Conservation (phyloP, 1,139 yeast genomes). For the Lodderomyces jiufengensis region DNA sequence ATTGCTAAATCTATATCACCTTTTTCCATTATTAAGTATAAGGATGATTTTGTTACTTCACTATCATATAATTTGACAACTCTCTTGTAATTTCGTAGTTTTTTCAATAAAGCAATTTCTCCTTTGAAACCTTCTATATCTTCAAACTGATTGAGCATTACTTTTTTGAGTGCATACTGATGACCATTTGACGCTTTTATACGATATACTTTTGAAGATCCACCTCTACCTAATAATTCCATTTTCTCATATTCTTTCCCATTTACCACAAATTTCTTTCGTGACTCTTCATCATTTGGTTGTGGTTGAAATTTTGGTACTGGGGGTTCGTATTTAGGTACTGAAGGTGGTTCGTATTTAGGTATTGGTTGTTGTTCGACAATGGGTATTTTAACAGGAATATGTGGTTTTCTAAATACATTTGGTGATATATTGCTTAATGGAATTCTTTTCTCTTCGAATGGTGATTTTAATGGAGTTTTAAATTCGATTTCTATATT, state of each 20-base stretch:
- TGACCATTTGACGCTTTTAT: conserved; percentile 59
- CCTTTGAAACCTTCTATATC: conserved; percentile 80
- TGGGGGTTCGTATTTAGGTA: not conserved
- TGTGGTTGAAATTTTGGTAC: conserved; percentile 1
- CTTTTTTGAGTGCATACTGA: conserved; percentile 79
- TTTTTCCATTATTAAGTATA: conserved; percentile 86
- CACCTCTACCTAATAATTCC: conserved; percentile 86
- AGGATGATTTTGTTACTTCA: conserved; percentile 59
- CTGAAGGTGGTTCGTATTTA: not conserved
- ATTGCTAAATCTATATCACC: conserved; percentile 91
- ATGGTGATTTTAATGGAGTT: conserved; percentile 8
- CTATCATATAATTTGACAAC: conserved; percentile 80
- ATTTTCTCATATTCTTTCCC: conserved; percentile 66
- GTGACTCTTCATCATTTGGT: conserved; percentile 14
- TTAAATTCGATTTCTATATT: not conserved
- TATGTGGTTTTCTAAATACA: conserved; percentile 17
- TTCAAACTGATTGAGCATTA: conserved; percentile 77
- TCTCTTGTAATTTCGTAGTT: conserved; percentile 58
- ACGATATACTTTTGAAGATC: conserved; percentile 87
- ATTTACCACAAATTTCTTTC: conserved; percentile 42
- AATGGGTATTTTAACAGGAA: conserved; percentile 10
- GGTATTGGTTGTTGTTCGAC: not conserved
- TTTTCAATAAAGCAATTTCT: conserved; percentile 72
- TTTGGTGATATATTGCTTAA: conserved; percentile 14
- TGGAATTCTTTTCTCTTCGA: conserved; percentile 12